Evolutionary conservation across 192 early-diverging fungal genomes (phyloP).

Genomic region (Backusella parvicylindrica): DNA sequence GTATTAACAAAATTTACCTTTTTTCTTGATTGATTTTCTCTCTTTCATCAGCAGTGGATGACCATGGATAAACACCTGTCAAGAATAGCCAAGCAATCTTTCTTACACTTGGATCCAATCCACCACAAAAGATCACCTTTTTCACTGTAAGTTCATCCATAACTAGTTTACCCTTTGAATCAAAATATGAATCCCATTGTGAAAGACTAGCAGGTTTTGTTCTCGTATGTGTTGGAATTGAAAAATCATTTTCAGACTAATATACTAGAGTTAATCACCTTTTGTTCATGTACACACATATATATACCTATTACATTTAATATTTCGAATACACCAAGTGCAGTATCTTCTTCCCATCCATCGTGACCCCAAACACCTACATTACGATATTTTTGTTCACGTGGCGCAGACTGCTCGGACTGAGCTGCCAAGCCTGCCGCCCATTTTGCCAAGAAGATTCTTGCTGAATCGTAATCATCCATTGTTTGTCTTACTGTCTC

Average conservation of each 20-base stretch:
- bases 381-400: slow-evolving; percentile 24
- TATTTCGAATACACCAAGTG: slow-evolving; percentile 41
- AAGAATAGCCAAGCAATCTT: slow-evolving; percentile 90
- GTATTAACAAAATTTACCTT: slow-evolving; percentile 23
- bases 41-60: slow-evolving; percentile 71
- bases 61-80: slow-evolving; percentile 81
- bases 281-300: neutral
- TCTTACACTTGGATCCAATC: slow-evolving; percentile 77
- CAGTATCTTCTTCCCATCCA: slow-evolving; percentile 40
- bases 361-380: slow-evolving; percentile 35
- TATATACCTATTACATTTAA: slow-evolving; percentile 32
- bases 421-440: slow-evolving; percentile 52
- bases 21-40: slow-evolving; percentile 45
- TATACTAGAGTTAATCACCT: neutral
- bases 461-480: slow-evolving; percentile 77
- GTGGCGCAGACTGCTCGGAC: slow-evolving; percentile 19
- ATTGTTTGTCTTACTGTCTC: slow-evolving; percentile 57
- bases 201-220: slow-evolving; percentile 54
- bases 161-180: slow-evolving; percentile 44
- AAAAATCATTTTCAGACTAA: slow-evolving; percentile 42
- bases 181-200: slow-evolving; percentile 73
- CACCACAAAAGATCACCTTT: slow-evolving; percentile 66
- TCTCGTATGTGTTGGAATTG: slow-evolving; percentile 45
- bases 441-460: slow-evolving; percentile 79
- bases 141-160: slow-evolving; percentile 51